These are phyloP conservation scores for Cystoderma amianthinum DNA, from an alignment of 768 basidiomycete genomes.

Conservation along the genomic window DNA sequence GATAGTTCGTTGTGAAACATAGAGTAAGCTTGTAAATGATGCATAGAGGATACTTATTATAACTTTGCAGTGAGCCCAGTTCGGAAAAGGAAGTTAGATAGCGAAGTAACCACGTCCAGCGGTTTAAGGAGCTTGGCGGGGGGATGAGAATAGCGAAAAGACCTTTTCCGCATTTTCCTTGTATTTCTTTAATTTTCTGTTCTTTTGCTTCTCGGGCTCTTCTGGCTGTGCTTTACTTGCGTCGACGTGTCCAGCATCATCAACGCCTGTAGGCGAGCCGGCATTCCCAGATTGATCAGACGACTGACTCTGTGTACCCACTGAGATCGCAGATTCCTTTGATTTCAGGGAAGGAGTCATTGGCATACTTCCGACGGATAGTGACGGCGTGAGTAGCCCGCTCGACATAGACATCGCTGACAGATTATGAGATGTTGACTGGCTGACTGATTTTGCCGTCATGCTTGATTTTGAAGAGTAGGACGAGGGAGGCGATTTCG, in stretches of 20 bases:
- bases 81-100: no score
- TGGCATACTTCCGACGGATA: constrained; percentile 40
- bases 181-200: constrained; percentile 77
- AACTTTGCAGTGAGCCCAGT: no score
- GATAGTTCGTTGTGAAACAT: no score
- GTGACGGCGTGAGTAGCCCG: constrained; percentile 57
- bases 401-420: constrained; percentile 32
- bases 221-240: constrained; percentile 19
- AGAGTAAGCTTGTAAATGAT: no score
- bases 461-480: constrained; percentile 33
- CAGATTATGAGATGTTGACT: constrained; percentile 40
- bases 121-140: constrained; percentile 32
- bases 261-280: constrained; percentile 27
- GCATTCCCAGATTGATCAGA: constrained; percentile 65
- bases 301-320: constrained; percentile 63
- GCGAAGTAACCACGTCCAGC: no score
- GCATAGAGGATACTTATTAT: no score
- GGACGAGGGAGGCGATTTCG: constrained; percentile 57
- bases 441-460: constrained; percentile 25
- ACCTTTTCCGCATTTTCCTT: constrained; percentile 86
- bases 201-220: constrained; percentile 56
- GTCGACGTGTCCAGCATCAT: constrained; percentile 18
- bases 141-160: constrained; percentile 73
- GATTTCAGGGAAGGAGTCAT: constrained; percentile 70
- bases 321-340: constrained; percentile 72